A percentile compares a stretch with the other conserved stretches of the same genome.
phyloP scores from a whole-genome alignment of 2,329 filamentous ascomycete species.

The Calonectria ilicicola region DNA sequence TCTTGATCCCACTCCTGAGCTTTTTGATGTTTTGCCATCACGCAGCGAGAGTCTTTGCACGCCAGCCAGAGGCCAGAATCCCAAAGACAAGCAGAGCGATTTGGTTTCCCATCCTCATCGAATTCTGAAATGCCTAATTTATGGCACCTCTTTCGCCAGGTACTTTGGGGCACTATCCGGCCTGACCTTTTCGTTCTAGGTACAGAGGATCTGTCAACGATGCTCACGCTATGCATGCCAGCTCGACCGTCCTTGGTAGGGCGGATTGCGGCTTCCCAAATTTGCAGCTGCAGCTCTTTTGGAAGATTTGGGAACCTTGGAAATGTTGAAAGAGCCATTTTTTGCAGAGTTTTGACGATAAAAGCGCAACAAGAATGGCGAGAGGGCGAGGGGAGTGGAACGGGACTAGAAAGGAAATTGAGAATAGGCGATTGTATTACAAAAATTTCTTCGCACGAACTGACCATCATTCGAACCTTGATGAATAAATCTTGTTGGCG shows the following conservation, averaged over 20 bases:
- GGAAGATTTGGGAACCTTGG: background rate
- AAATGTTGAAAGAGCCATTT: background rate
- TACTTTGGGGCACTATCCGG: too few species aligned
- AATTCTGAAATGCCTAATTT: background rate
- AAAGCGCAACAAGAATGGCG: background rate
- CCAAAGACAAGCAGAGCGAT: slow-evolving; percentile 2
- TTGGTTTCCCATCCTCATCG: background rate
- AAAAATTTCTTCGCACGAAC: too few species aligned
- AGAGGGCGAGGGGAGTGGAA: too few species aligned
- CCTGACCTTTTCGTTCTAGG: too few species aligned
- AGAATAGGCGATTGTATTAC: too few species aligned
- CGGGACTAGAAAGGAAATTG: too few species aligned
- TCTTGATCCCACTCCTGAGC: background rate
- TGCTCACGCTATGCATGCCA: background rate
- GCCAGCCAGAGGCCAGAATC: slow-evolving; percentile 5
- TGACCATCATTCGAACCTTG: too few species aligned
- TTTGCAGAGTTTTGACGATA: background rate
- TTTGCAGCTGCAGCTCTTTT: background rate
- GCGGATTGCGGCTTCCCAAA: background rate
- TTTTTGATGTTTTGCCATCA: background rate
- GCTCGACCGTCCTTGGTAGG: background rate
- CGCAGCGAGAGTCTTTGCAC: background rate
- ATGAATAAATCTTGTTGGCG: too few species aligned
- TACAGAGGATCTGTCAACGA: background rate
- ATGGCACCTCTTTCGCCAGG: background rate